Evolutionary conservation across 371 early-diverging fungal species (phyloP), one percentile per base, ranked within the genome.

Genomic region (Haplosporangium sp.): DNA sequence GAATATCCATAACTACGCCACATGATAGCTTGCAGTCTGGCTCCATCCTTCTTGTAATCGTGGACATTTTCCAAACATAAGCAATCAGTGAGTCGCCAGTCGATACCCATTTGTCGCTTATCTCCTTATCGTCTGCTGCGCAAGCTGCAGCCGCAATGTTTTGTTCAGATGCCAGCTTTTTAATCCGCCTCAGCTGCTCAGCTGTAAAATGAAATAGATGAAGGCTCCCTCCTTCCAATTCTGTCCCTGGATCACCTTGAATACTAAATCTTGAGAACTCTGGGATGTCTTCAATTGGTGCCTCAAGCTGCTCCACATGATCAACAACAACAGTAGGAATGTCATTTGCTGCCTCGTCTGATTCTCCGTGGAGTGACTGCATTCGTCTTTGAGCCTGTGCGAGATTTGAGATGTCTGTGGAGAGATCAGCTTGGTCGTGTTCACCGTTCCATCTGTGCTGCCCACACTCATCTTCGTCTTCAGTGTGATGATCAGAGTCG

Each of bases 71-170:
- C 81, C 81, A 79, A 15, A 79, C 55, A 27, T 79, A 79, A 1
- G 81, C 81, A 40, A 79, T 71, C 67, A 79, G 50, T 17, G 81
- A 70, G 56, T 79, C 81, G 1, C 81, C 81, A 6, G 75, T 79
- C 61, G 81, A 79, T n/a, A 79, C 81, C 81, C 81, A 79, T 48
- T 79, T 79, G 64, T 79, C 81, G 44, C 75, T 79, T 20, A 79
- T 79, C 63, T 79, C 81, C 55, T 79, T 79, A 59, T 79, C 81
- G 15, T 79, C 75, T 1, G 81, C 81, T 27, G 81, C 81, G 71
- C 81, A 79, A 40, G 81, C 81, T 20, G 81, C 81, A 11, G 81
- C 81, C 3, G 81, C 81, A 65, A 79, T 79, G 10, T 79, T 79
- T 48, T 79, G 81, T 19, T 79, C 81, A 40, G 81, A 79, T 0